A percentile compares a stretch with the other conserved stretches of the same genome.
Conservation (phyloP, 2,329 filamentous ascomycete species). For the Fusarium proliferatum region DNA sequence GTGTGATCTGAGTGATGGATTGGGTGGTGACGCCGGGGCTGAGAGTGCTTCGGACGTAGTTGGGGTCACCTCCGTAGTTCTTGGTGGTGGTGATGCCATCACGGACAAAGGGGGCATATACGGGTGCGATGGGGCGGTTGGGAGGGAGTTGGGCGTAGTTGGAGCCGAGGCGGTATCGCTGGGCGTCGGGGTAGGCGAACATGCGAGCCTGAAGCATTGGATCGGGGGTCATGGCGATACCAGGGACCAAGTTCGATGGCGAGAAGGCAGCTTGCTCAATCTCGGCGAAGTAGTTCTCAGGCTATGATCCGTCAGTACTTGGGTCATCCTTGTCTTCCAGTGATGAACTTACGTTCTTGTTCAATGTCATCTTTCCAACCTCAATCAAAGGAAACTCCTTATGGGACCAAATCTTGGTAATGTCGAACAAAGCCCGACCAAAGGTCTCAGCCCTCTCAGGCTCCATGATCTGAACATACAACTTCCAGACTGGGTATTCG, state of each 20-base stretch:
- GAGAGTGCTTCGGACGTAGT: constrained; percentile 9
- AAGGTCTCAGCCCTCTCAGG: constrained; percentile 61
- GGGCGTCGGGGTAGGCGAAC: constrained; percentile 16
- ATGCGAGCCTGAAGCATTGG: constrained; percentile 14
- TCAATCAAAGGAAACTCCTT: constrained; percentile 59
- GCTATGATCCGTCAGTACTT: neutral
- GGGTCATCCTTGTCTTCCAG: rapidly evolving
- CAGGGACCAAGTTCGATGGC: constrained; percentile 1
- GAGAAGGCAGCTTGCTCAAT: constrained; percentile 16
- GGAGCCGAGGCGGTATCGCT: constrained; percentile 7
- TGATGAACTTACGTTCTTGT: constrained; percentile 45
- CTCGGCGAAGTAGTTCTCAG: constrained; percentile 11
- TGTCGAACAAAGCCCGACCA: constrained; percentile 64
- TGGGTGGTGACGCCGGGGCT: neutral
- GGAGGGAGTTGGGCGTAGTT: constrained; percentile 5
- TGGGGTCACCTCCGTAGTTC: neutral
- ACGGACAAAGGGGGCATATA: constrained; percentile 5
- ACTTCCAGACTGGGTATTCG: constrained; percentile 61
- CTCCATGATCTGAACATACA: constrained; percentile 65
- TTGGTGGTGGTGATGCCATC: constrained; percentile 8
- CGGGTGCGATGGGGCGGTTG: neutral
- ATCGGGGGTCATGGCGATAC: neutral
- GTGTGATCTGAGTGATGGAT: constrained; percentile 4
- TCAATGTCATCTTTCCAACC: constrained; percentile 63
- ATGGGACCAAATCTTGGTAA: constrained; percentile 66